Percentiles rank a stretch among this genome's conserved stretches.
Evolutionary conservation across 495 filamentous ascomycete genomes (phyloP).

Genomic region (Penicillium odoratum): DNA sequence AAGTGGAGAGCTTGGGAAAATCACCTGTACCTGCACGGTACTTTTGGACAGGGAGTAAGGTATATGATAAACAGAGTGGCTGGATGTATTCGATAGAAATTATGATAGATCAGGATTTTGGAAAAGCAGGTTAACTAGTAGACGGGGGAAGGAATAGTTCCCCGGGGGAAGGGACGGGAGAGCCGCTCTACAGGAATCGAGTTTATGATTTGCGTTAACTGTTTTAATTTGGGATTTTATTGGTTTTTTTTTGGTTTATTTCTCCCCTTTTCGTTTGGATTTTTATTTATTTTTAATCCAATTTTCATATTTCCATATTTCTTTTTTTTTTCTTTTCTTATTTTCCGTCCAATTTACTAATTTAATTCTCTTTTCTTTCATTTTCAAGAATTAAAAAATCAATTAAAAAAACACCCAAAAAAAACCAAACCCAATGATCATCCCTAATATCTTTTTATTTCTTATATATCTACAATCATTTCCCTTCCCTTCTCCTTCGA

Average conservation of each 20-base stretch:
- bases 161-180: slow-evolving; percentile 37
- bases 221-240: slow-evolving; percentile 9
- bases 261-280: slow-evolving; percentile 9
- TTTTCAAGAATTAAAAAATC: slow-evolving; percentile 13
- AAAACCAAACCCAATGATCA: slow-evolving; percentile 9
- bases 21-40: slow-evolving; percentile 8
- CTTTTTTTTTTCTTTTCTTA: slow-evolving; percentile 8
- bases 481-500: slow-evolving; percentile 14
- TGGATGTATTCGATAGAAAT: neutral
- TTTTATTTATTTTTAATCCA: slow-evolving; percentile 11
- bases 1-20: slow-evolving; percentile 1
- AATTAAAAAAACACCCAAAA: slow-evolving; percentile 8
- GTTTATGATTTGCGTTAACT: slow-evolving; percentile 8
- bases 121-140: slow-evolving; percentile 14
- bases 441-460: slow-evolving; percentile 4
- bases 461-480: slow-evolving; percentile 36
- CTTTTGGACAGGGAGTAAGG: slow-evolving; percentile 8
- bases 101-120: neutral
- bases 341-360: slow-evolving; percentile 3
- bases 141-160: slow-evolving; percentile 26
- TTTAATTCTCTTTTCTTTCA: slow-evolving; percentile 10
- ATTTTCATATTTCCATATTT: neutral
- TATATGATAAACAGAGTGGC: neutral
- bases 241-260: slow-evolving; percentile 10
- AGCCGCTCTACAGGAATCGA: slow-evolving; percentile 35